These are phyloP conservation scores for Mangifera indica DNA, from an alignment of 345 rosid genomes.

Conservation along the genomic window DNA sequence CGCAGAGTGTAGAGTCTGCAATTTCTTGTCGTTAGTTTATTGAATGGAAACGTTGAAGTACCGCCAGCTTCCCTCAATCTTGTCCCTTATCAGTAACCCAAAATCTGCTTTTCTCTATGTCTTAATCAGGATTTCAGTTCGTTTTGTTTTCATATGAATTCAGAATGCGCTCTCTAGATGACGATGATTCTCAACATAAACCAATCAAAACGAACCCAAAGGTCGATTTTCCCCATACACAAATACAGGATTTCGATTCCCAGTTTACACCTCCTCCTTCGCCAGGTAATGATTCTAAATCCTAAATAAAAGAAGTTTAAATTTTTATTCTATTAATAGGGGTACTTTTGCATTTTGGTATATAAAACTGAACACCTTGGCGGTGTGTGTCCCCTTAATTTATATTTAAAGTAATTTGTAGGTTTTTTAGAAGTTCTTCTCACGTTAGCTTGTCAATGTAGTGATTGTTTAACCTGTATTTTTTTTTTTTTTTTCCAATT, in stretches of 20 bases:
- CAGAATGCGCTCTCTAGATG: slow-evolving; percentile 30
- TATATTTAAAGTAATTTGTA: neutral
- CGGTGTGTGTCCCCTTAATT: neutral
- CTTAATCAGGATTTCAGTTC: neutral
- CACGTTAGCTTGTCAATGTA: neutral
- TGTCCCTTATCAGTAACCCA: too few relatives aligned
- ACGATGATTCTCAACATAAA: slow-evolving; percentile 1
- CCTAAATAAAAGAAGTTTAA: neutral
- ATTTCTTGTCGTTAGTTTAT: too few relatives aligned
- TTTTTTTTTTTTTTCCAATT: neutral
- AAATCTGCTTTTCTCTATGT: neutral
- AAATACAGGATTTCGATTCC: slow-evolving; percentile 23
- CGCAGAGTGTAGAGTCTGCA: too few relatives aligned
- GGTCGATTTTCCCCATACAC: neutral
- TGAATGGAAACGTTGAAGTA: neutral
- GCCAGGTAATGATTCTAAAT: slow-evolving; percentile 18
- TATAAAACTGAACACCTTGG: neutral
- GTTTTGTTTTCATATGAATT: slow-evolving; percentile 5
- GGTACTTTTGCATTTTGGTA: neutral
- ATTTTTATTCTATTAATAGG: neutral
- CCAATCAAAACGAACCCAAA: slow-evolving; percentile 3
- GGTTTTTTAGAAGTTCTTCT: neutral
- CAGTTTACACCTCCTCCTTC: slow-evolving; percentile 16
- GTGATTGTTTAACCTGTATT: neutral
- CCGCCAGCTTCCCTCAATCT: too few relatives aligned